These are phyloP conservation scores for Sanghuangporus weigelae DNA, from an alignment of 1,284 basidiomycete genomes.

Conservation along the genomic window DNA sequence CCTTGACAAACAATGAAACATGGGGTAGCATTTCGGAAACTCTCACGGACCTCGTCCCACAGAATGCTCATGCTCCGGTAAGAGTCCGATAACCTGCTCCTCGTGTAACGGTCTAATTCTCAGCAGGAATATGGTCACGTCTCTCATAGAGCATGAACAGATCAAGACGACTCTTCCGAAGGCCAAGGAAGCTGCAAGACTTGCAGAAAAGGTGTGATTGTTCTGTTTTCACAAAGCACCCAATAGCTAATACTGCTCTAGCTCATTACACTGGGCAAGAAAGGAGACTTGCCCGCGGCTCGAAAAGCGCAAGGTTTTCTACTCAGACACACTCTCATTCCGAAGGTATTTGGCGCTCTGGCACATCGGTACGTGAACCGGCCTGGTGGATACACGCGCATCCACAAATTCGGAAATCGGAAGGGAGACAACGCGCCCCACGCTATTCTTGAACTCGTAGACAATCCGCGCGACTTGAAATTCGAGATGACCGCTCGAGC, in stretches of 20 bases:
- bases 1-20: constrained; percentile 67
- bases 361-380: constrained; percentile 79
- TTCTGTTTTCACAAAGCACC: not conserved
- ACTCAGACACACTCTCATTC: constrained; percentile 62
- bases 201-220: constrained; percentile 85
- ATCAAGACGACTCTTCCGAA: constrained; percentile 97
- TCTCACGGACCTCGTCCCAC: constrained; percentile 84
- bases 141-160: constrained; percentile 91
- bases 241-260: constrained; percentile 29
- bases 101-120: not conserved
- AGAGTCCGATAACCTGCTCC: constrained; percentile 18
- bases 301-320: constrained; percentile 71
- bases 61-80: constrained; percentile 85
- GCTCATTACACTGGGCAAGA: constrained; percentile 90
- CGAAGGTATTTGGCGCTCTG: constrained; percentile 80
- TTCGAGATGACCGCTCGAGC: constrained; percentile 83
- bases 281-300: constrained; percentile 60
- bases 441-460: constrained; percentile 91
- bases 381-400: constrained; percentile 93
- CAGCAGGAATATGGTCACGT: constrained; percentile 87
- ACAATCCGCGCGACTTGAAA: constrained; percentile 86
- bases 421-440: constrained; percentile 91
- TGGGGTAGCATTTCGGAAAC: constrained; percentile 84
- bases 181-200: constrained; percentile 85
- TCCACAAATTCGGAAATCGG: constrained; percentile 86